phyloP scores from a whole-genome alignment of 805 yeast species.

The Candida qinlingensis region DNA sequence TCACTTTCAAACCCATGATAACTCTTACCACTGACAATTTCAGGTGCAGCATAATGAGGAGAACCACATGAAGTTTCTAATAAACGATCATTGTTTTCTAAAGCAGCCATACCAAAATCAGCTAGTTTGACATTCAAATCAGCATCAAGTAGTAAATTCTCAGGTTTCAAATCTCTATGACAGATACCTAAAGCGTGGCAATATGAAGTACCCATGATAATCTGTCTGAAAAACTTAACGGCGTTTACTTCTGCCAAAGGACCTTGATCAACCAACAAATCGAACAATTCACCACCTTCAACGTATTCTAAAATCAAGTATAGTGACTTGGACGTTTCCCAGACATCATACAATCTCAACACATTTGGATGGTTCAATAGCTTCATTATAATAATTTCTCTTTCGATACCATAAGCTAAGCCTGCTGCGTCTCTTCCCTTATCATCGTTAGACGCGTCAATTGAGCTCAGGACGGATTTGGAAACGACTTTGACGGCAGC shows the following conservation, averaged over 20 bases:
- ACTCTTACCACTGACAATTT: slow-evolving; percentile 70
- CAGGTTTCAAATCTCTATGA: slow-evolving; percentile 81
- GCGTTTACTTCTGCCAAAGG: slow-evolving; percentile 71
- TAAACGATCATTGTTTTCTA: slow-evolving; percentile 64
- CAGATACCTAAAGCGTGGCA: slow-evolving; percentile 78
- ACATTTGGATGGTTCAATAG: slow-evolving; percentile 90
- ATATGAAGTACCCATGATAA: slow-evolving; percentile 71
- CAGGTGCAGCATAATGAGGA: slow-evolving; percentile 88
- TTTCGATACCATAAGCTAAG: slow-evolving; percentile 90
- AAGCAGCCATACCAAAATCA: slow-evolving; percentile 88
- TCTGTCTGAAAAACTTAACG: slow-evolving; percentile 70
- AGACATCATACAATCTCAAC: slow-evolving; percentile 89
- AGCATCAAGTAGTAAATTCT: slow-evolving; percentile 64
- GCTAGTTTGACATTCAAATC: slow-evolving; percentile 70
- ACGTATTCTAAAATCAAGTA: slow-evolving; percentile 76
- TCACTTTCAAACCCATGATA: slow-evolving; percentile 85
- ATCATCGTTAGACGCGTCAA: slow-evolving; percentile 29
- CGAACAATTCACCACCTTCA: slow-evolving; percentile 85
- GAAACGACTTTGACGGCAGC: slow-evolving; percentile 84
- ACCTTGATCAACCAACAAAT: slow-evolving; percentile 62
- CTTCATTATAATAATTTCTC: slow-evolving; percentile 97
- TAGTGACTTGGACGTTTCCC: slow-evolving; percentile 93
- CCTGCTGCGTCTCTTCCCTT: slow-evolving; percentile 47
- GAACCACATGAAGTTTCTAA: slow-evolving; percentile 82
- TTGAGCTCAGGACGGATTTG: slow-evolving; percentile 45